A percentile compares a stretch with the other conserved stretches of the same genome.
phyloP scores from a whole-genome alignment of 2,329 filamentous ascomycete species.

The Monilinia laxa region DNA sequence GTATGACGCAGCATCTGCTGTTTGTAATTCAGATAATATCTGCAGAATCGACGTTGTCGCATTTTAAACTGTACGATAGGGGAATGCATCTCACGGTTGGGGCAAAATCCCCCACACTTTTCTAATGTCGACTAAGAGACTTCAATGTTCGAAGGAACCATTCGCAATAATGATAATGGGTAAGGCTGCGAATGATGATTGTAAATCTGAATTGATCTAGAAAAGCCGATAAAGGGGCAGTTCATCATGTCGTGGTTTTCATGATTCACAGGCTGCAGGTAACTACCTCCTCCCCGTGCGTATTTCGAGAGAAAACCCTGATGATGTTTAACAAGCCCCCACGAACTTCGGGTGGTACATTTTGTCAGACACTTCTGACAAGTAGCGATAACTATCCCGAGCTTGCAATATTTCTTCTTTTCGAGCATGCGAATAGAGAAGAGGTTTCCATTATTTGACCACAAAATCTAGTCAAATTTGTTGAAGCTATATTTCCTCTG shows the following conservation, averaged over 20 bases:
- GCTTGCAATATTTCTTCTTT: conserved; percentile 1
- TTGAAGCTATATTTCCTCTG: neutral
- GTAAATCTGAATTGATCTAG: neutral
- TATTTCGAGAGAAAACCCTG: conserved; percentile 5
- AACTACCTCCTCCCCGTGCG: neutral
- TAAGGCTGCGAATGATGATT: conserved; percentile 1
- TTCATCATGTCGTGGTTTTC: conserved; percentile 5
- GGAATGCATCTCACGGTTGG: neutral
- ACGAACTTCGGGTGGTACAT: neutral
- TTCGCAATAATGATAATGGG: neutral
- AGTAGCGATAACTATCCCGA: neutral
- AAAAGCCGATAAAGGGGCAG: neutral
- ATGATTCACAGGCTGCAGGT: conserved; percentile 8
- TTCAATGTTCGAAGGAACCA: neutral
- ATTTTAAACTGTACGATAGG: neutral
- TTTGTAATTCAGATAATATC: neutral
- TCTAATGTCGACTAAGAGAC: neutral
- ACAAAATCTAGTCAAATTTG: neutral
- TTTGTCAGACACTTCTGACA: conserved; percentile 13
- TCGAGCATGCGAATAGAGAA: neutral
- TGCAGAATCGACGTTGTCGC: neutral
- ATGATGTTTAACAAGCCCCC: neutral
- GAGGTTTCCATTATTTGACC: neutral
- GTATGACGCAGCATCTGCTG: neutral
- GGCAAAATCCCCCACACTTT: neutral